These are phyloP conservation scores for Salix udensis DNA, from an alignment of 345 rosid species.

Conservation along the genomic window DNA sequence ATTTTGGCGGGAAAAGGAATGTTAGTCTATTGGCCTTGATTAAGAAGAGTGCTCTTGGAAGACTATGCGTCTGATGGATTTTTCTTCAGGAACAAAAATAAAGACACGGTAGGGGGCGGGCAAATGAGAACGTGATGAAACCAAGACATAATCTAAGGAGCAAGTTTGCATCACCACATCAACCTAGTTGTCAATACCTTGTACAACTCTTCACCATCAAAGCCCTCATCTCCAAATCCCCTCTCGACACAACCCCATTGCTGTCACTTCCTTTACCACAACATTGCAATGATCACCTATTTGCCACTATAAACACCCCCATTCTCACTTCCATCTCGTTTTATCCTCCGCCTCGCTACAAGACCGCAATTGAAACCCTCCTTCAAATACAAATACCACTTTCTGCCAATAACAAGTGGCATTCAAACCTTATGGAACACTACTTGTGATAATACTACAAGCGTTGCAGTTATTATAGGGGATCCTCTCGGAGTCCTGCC, in stretches of 20 bases:
- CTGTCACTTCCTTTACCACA: neutral
- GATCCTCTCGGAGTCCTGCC: neutral
- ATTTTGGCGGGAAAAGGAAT: neutral
- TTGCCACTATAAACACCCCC: neutral
- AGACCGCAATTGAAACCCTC: neutral
- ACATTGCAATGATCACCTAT: neutral
- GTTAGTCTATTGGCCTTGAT: neutral
- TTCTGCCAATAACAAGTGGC: neutral
- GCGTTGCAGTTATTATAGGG: neutral
- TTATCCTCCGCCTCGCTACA: neutral
- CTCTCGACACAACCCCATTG: neutral
- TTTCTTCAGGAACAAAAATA: no score
- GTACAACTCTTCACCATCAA: neutral
- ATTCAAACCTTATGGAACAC: neutral
- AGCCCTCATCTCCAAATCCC: neutral
- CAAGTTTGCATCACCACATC: neutral
- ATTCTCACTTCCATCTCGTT: neutral
- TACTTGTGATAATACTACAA: neutral
- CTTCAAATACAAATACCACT: neutral
- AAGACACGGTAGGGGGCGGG: no score
- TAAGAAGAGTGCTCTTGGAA: no score
- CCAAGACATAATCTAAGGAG: no score
- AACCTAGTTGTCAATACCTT: neutral
- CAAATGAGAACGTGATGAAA: no score
- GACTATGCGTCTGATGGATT: no score